Conservation (phyloP, 805 yeast genomes). For the Ogataea polymorpha region DNA sequence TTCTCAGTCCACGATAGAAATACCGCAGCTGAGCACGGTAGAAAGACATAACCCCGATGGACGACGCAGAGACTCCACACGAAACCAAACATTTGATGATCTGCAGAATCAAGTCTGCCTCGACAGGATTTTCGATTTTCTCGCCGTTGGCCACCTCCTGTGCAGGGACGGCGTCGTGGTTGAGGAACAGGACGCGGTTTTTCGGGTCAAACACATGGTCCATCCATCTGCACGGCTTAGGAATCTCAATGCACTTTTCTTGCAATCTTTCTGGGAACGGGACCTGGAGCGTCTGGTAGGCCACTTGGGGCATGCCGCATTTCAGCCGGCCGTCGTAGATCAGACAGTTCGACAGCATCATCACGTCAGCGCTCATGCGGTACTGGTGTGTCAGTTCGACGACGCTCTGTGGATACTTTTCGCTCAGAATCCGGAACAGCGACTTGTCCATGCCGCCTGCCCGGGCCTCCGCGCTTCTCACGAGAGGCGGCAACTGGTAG, state of each 20-base stretch:
- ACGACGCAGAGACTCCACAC: conserved; percentile 56
- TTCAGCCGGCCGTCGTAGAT: conserved; percentile 72
- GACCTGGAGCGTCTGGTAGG: conserved; percentile 51
- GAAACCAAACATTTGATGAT: conserved; percentile 54
- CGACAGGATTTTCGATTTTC: conserved; percentile 68
- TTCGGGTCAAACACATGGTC: conserved; percentile 48
- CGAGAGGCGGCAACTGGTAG: conserved; percentile 87
- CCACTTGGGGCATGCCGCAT: conserved; percentile 70
- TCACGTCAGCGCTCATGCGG: conserved; percentile 88
- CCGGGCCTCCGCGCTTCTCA: conserved; percentile 64
- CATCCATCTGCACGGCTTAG: conserved; percentile 47
- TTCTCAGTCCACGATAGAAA: conserved; percentile 34
- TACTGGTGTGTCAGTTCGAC: conserved; percentile 79
- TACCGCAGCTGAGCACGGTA: conserved; percentile 75
- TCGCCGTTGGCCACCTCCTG: conserved; percentile 57
- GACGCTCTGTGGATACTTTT: conserved; percentile 69
- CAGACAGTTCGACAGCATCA: conserved; percentile 75
- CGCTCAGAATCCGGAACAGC: conserved; percentile 71
- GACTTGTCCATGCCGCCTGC: conserved; percentile 67
- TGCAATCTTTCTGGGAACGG: conserved; percentile 38
- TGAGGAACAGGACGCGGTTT: conserved; percentile 68
- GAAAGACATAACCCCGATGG: conserved; percentile 85
- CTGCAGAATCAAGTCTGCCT: conserved; percentile 62
- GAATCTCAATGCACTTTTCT: conserved; percentile 7
- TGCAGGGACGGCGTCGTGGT: conserved; percentile 70